phyloP scores from a whole-genome alignment of 306 rosid genomes.

The Hylodesmum podocarpum region DNA sequence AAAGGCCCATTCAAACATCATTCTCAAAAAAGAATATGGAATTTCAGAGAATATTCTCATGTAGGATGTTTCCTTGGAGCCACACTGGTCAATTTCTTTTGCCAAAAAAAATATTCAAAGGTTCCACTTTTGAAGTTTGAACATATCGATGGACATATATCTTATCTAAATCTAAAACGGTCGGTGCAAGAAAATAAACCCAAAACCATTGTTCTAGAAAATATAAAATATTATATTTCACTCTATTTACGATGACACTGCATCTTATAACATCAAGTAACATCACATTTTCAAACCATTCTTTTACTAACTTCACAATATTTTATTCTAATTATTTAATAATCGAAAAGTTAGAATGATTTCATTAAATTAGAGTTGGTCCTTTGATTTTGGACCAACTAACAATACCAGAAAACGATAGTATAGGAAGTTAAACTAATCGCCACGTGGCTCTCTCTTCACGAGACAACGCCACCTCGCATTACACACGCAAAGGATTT shows the following conservation, averaged over 20 bases:
- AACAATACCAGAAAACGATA: conserved; percentile 25
- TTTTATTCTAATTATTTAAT: not conserved
- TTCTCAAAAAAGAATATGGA: not conserved
- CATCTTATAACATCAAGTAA: not conserved
- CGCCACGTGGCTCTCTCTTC: conserved; percentile 19
- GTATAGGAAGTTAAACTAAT: not conserved
- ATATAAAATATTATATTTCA: not conserved
- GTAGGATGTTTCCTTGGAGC: not conserved
- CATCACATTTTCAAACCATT: not conserved
- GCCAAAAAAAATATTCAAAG: not conserved
- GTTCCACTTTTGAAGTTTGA: not conserved
- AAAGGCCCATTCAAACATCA: no score
- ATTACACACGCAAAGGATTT: conserved; percentile 28
- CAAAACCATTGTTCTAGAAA: conserved; percentile 20
- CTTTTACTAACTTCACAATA: not conserved
- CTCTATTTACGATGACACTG: not conserved
- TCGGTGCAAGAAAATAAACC: conserved; percentile 24
- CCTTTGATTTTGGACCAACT: conserved; percentile 21
- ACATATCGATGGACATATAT: not conserved
- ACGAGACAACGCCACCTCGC: not conserved
- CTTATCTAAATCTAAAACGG: not conserved
- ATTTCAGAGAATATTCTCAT: conserved; percentile 9
- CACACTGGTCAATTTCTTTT: not conserved
- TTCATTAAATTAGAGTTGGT: not conserved
- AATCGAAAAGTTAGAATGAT: no score